phyloP scores from a whole-genome alignment of 768 basidiomycete species.

The Lactarius trivialis region DNA sequence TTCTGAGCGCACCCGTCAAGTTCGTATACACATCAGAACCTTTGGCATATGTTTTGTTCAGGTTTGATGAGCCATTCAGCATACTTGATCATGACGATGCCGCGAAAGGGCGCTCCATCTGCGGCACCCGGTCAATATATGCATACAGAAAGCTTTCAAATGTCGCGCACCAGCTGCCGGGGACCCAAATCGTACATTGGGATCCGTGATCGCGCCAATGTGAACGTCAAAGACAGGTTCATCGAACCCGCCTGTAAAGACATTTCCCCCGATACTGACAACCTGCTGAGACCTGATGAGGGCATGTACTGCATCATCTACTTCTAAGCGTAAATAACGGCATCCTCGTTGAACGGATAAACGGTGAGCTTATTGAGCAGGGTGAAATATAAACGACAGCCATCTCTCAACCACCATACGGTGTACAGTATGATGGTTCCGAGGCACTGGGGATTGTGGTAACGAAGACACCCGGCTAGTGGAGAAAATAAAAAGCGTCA shows the following conservation, averaged over 20 bases:
- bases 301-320: constrained; percentile 9
- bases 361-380: not conserved
- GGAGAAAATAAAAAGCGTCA: not conserved
- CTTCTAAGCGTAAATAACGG: constrained; percentile 1
- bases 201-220: not conserved
- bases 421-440: constrained; percentile 2
- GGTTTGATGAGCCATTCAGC: constrained; percentile 12
- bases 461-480: constrained; percentile 12
- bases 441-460: constrained; percentile 2
- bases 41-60: constrained; percentile 4
- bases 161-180: constrained; percentile 9
- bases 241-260: constrained; percentile 7
- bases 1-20: not conserved
- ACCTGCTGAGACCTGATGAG: constrained; percentile 13
- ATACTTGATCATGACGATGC: constrained; percentile 10
- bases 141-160: too few species aligned
- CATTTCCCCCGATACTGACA: not conserved
- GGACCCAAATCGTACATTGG: not conserved
- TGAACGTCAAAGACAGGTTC: constrained; percentile 16
- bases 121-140: not conserved
- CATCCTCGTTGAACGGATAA: too few species aligned
- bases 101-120: constrained; percentile 17
- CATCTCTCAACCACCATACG: constrained; percentile 16
- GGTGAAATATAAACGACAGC: not conserved
- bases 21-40: not conserved